Evolutionary conservation across 768 basidiomycete species (phyloP).

Genomic region (Cytidiella melzeri): DNA sequence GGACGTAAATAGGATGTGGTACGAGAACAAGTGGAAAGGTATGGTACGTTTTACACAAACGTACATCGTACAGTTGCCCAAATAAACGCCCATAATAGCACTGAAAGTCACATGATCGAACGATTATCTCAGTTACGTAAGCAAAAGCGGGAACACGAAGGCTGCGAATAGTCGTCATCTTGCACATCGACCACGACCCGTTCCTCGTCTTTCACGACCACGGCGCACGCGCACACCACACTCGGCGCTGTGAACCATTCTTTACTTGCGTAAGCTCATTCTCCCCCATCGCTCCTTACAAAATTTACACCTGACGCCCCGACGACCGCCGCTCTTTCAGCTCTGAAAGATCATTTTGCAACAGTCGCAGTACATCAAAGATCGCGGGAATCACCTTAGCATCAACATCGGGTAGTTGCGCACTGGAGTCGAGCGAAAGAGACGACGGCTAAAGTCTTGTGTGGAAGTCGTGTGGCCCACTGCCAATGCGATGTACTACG

Average conservation of each 20-base stretch:
- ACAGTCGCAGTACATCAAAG: neutral
- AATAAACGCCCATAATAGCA: conserved; percentile 4
- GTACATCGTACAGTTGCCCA: neutral
- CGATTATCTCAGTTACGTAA: conserved; percentile 13
- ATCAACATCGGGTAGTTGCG: neutral
- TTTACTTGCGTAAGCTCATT: neutral
- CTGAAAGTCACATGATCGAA: neutral
- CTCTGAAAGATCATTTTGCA: neutral
- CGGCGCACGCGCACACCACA: conserved; percentile 17
- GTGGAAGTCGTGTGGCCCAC: neutral
- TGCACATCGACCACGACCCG: conserved; percentile 20
- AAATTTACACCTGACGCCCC: neutral
- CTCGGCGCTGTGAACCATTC: conserved; percentile 12
- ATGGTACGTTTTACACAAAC: neutral
- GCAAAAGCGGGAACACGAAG: conserved; percentile 6
- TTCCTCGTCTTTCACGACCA: conserved; percentile 23
- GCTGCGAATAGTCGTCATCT: conserved; percentile 19
- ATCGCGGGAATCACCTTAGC: neutral
- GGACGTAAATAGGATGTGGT: neutral
- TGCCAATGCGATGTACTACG: conserved; percentile 69
- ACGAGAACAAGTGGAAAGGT: neutral
- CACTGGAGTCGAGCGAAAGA: neutral
- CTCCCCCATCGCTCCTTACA: neutral
- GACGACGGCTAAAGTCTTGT: neutral
- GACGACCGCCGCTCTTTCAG: neutral